Base-by-base conservation (phyloP, 169 alveolate genomes). In the Cryptosporidium andersoni region DNA sequence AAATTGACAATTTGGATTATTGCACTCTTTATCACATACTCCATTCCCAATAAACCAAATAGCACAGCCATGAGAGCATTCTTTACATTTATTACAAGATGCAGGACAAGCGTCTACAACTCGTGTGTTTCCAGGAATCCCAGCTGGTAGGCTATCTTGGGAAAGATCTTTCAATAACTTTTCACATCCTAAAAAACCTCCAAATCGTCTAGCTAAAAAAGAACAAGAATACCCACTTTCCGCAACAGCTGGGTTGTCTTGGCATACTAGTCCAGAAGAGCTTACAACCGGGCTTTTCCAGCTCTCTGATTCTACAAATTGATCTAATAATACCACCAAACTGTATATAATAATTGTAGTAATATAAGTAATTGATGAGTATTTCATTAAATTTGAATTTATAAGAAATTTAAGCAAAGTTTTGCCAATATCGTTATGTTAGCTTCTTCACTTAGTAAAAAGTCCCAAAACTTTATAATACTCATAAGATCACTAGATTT, bases 31-130 rank as follows among this genome's bases (percentile, higher is more conserved):
- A 37, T 90, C 93, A 14, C 93, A 90, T 36, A 88, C 81, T 42
- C 90, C 85, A 49, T 90, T 90, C 1, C 93, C 93, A 4, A 90
- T 65, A 39, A 90, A 90, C 93, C 93, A 90, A 1, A 81, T 64
- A 6, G 93, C 93, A 51, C 93, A 90, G 1, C 92, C 92, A 0
- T 89, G 88, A n/a, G 92, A 89, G 40, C 93, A 90, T 34, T 81
- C 91, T 36, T 65, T 80, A 45, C 93, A 90, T n/a, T 81, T 89
- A 16, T 90, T 90, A 37, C 93, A 90, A 0, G 90, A 80, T 51
- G 45, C 52, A 7, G 93, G 93, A 52, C 93, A 90, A 0, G 92
- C 93, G 51, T 90, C 93, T 4, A 91, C 91, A 39, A 90, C 93
- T n/a, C 93, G 68, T 25, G 91, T 81, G 42, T 63, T 80, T 9